These are phyloP conservation scores for Fusarium austroafricanum DNA, from an alignment of 2,329 filamentous ascomycete species.

Conservation along the genomic window DNA sequence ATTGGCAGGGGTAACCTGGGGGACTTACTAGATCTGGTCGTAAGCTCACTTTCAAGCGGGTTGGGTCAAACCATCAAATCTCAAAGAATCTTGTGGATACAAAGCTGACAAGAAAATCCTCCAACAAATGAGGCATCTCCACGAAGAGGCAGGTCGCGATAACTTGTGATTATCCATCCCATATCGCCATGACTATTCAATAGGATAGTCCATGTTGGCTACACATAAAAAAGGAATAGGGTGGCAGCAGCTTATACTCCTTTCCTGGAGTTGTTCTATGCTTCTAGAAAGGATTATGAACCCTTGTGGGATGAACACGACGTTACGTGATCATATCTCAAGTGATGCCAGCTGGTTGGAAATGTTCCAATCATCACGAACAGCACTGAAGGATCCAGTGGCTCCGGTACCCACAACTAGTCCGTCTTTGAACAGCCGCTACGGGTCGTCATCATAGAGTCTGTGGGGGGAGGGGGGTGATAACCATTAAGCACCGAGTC, in stretches of 20 bases:
- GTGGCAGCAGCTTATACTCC: background rate
- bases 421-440: conserved; percentile 41
- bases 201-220: background rate
- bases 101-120: background rate
- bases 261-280: background rate
- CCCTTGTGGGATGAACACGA: conserved; percentile 36
- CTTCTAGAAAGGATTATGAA: conserved; percentile 8
- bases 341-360: conserved; percentile 13
- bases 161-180: conserved; percentile 9
- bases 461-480: conserved; percentile 32
- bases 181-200: background rate
- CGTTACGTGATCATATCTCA: conserved; percentile 33
- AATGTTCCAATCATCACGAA: conserved; percentile 26
- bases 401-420: conserved; percentile 34
- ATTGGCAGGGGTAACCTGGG: conserved; percentile 31
- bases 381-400: conserved; percentile 17
- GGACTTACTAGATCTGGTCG: conserved; percentile 31
- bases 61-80: background rate
- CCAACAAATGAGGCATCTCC: background rate
- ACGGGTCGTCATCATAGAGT: conserved; percentile 45
- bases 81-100: conserved; percentile 3
- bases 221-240: background rate
- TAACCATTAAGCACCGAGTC: conserved; percentile 19
- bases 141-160: background rate
- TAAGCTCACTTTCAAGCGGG: conserved; percentile 1